Conservation (phyloP, 176 grass and related monocot genomes). For the Oryza brachyantha region DNA sequence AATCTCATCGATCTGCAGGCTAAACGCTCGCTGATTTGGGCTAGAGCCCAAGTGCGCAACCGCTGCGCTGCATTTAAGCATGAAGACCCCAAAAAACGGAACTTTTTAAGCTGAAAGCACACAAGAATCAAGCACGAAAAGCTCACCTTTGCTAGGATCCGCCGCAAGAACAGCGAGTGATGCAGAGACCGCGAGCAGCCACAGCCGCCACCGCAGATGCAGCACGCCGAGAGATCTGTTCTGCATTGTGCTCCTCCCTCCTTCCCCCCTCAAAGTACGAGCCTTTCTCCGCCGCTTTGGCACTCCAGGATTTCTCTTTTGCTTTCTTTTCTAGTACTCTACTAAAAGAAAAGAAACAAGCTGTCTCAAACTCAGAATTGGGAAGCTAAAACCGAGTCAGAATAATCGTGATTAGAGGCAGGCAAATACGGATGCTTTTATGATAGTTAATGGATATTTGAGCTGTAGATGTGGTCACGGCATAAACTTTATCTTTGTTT, state of each 20-base stretch:
- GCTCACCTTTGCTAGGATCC: slow-evolving; percentile 49
- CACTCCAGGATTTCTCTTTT: slow-evolving; percentile 29
- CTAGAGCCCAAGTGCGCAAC: neutral
- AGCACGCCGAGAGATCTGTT: slow-evolving; percentile 25
- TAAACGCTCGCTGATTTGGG: neutral
- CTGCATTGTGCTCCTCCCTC: slow-evolving; percentile 29
- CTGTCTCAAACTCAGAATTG: neutral
- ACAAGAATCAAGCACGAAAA: slow-evolving; percentile 6
- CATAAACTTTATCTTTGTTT: neutral
- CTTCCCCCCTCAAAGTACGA: slow-evolving; percentile 1
- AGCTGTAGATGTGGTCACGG: neutral
- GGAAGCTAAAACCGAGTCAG: neutral
- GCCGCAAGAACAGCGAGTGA: slow-evolving; percentile 32
- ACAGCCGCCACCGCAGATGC: too few species aligned
- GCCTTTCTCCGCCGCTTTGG: slow-evolving; percentile 18
- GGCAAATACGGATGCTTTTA: neutral
- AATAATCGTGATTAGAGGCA: neutral
- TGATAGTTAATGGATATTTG: neutral
- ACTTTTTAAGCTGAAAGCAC: neutral
- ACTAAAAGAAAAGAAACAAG: slow-evolving; percentile 7
- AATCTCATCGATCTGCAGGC: neutral
- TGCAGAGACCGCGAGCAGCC: slow-evolving; percentile 46
- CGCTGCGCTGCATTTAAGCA: slow-evolving; percentile 13
- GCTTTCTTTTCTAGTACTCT: slow-evolving; percentile 2
- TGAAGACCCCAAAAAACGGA: neutral